Evolutionary conservation across 192 early-diverging fungal genomes (phyloP), one percentile per base, ranked within the genome.

Genomic region (Lobosporangium transversale): DNA sequence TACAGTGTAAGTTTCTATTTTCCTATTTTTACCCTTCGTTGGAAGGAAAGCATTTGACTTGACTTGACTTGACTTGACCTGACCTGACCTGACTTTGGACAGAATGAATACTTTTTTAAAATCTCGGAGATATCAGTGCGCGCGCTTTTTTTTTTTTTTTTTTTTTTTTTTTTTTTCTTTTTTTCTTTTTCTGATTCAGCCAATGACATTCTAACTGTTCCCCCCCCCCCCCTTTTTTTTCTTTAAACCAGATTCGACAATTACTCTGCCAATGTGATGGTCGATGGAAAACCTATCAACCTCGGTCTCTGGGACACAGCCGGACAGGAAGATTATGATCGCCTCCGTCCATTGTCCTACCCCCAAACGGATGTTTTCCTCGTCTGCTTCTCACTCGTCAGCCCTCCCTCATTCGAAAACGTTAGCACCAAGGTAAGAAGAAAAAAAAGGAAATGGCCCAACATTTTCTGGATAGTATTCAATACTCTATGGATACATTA

Each of bases 291-390:
- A 80, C 97, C 95, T 54, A 97, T 98, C 85, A 98, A 95, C 83
- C 83, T 98, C 53, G 97, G 97, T 35, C 88, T 98, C 58, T 98
- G 95, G 95, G 97, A 98, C 87, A 98, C 97, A 4, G 97, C 97
- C 50, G 97, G 97, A 50, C 97, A 98, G 84, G 97, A 98, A 84
- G 97, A 99, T 83, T 97, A 98, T 83, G 97, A 98, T 80, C 94
- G 97, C 47, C 87, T 98, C 55, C 93, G 97, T 59, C 97, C 97
- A 8, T 86, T 98, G 36, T 97, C 95, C 52, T 98, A 98, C 82
- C 97, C 97, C 48, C 97, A 98, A 71, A 98, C 97, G 8, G 97
- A 98, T 80, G 96, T 98, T n/a, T 98, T 98, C 84, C 85, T 98
- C 60, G 90, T 98, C 71, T 98, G 97, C 85, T 98, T 98, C 79